Conservation (phyloP, 139 green algal genomes). For the Pycnococcus provasolii region DNA sequence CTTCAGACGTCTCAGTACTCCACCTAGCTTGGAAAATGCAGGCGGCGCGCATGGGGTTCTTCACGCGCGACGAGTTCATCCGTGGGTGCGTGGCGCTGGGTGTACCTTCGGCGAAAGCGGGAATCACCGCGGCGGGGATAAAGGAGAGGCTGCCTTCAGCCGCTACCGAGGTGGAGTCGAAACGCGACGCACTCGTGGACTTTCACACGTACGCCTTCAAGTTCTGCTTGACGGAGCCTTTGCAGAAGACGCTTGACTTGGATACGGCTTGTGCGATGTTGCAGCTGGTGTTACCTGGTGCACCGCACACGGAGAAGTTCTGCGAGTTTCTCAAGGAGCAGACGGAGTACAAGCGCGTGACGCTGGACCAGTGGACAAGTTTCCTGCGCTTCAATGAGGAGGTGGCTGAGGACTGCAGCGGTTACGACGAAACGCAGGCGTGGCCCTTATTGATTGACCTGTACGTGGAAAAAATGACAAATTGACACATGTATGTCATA, state of each 20-base stretch:
- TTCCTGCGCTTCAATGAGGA: constrained; percentile 45
- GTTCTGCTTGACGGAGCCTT: constrained; percentile 43
- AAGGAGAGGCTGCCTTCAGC: constrained; percentile 15
- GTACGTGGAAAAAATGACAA: constrained; percentile 42
- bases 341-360: constrained; percentile 48
- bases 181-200: constrained; percentile 12
- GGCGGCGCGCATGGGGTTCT: constrained; percentile 47
- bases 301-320: constrained; percentile 33
- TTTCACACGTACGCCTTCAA: constrained; percentile 49
- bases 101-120: constrained; percentile 29
- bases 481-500: too few relatives aligned
- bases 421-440: constrained; percentile 47
- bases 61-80: constrained; percentile 27
- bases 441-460: constrained; percentile 55
- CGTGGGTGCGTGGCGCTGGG: constrained; percentile 10
- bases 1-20: constrained; percentile 41
- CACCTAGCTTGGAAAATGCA: constrained; percentile 45
- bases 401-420: constrained; percentile 38
- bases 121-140: constrained; percentile 23
- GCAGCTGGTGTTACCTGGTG: constrained; percentile 29
- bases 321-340: constrained; percentile 38
- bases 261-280: constrained; percentile 48
- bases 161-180: neutral
- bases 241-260: constrained; percentile 25
- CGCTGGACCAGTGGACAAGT: constrained; percentile 44